These are phyloP conservation scores for Rosa persica DNA, from an alignment of 306 rosid genomes.

Conservation along the genomic window DNA sequence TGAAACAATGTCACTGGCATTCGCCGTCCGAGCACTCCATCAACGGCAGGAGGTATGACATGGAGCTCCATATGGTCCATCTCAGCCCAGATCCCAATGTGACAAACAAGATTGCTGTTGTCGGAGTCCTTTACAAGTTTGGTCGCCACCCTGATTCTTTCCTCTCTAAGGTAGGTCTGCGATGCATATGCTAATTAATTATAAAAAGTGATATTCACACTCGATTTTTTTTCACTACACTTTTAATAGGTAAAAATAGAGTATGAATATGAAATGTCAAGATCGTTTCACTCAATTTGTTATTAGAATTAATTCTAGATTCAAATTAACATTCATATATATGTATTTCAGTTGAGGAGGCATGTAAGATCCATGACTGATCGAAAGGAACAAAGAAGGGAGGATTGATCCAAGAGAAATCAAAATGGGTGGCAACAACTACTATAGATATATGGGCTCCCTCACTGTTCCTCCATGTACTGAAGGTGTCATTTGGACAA, in stretches of 20 bases:
- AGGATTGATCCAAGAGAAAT: no score
- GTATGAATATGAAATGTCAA: not conserved
- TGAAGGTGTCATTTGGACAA: constrained; percentile 27
- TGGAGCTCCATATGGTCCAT: constrained; percentile 49
- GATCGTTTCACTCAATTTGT: no score
- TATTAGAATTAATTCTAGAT: no score
- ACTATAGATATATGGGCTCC: constrained; percentile 25
- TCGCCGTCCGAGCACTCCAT: constrained; percentile 74
- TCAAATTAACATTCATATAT: not conserved
- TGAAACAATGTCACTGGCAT: constrained; percentile 74
- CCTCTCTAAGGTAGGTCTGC: constrained; percentile 27
- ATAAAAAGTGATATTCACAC: no score
- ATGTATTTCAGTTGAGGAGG: constrained; percentile 17
- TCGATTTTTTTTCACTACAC: no score
- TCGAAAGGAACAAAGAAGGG: constrained; percentile 13
- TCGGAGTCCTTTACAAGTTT: constrained; percentile 24
- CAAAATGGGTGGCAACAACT: no score
- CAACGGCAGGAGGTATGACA: constrained; percentile 55
- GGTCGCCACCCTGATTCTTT: constrained; percentile 28
- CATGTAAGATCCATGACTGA: constrained; percentile 14
- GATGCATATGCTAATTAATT: no score
- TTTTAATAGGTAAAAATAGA: no score
- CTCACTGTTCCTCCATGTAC: constrained; percentile 35
- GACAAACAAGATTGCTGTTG: constrained; percentile 24
- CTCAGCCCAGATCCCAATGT: not conserved